These are phyloP conservation scores for Nicotiana attenuata DNA, from an alignment of 257 asterid species.

Conservation along the genomic window DNA sequence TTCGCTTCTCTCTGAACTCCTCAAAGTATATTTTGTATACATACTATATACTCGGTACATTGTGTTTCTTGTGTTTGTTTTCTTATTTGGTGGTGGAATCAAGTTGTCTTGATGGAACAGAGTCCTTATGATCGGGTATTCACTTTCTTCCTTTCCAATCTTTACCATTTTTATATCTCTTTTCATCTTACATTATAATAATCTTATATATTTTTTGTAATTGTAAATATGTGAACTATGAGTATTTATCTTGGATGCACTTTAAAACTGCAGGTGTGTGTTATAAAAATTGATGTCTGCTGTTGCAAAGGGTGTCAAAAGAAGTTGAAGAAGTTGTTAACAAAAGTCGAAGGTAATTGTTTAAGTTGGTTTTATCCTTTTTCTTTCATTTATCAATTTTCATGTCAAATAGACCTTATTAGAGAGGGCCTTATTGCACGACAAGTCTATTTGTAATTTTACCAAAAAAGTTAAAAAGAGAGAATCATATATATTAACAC, in stretches of 20 bases:
- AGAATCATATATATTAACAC: background rate
- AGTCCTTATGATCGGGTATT: background rate
- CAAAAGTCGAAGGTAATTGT: conserved; percentile 23
- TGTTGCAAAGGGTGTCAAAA: conserved; percentile 24
- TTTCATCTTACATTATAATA: background rate
- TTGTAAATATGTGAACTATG: background rate
- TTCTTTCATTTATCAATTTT: background rate
- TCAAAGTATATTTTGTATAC: too few species aligned
- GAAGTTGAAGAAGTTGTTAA: conserved; percentile 23
- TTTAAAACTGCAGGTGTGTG: conserved; percentile 14
- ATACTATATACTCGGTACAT: too few species aligned
- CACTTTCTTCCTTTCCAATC: background rate
- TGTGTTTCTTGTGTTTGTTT: background rate
- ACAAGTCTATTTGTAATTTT: background rate
- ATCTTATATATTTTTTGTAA: background rate
- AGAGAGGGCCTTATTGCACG: too few species aligned
- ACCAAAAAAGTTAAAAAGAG: background rate
- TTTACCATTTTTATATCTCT: background rate
- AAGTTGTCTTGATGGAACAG: background rate
- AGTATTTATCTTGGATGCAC: background rate
- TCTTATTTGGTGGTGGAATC: background rate
- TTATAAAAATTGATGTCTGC: conserved; percentile 20
- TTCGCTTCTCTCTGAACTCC: too few species aligned
- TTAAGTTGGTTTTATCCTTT: background rate
- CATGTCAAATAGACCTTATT: background rate